These are phyloP conservation scores for Setomelanomma holmii DNA, from an alignment of 2,329 filamentous ascomycete species.

Conservation along the genomic window DNA sequence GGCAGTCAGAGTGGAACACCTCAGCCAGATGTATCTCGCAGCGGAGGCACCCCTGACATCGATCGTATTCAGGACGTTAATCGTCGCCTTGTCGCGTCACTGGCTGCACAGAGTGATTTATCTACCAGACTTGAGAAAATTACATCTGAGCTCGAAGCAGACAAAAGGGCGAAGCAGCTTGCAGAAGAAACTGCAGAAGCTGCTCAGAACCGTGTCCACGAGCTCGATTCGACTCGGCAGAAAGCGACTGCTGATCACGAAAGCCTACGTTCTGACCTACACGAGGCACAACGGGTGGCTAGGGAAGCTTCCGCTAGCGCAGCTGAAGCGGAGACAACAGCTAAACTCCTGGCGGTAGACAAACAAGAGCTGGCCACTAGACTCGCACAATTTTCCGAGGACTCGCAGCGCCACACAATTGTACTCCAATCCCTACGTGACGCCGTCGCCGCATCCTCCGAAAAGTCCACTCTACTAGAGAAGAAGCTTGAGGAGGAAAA, in stretches of 20 bases:
- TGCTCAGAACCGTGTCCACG: slow-evolving; percentile 80
- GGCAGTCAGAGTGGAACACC: slow-evolving; percentile 69
- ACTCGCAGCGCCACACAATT: slow-evolving; percentile 71
- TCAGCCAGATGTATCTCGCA: slow-evolving; percentile 62
- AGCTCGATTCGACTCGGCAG: slow-evolving; percentile 84
- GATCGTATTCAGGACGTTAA: slow-evolving; percentile 78
- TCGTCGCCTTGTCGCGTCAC: slow-evolving; percentile 79
- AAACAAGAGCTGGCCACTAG: slow-evolving; percentile 77
- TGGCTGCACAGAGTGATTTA: slow-evolving; percentile 82
- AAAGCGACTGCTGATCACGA: slow-evolving; percentile 85
- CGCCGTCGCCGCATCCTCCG: slow-evolving; percentile 79
- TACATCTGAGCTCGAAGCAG: slow-evolving; percentile 75
- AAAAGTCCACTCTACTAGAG: slow-evolving; percentile 79
- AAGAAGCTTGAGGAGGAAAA: slow-evolving; percentile 85
- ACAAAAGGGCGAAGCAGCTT: slow-evolving; percentile 79
- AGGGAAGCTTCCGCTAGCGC: slow-evolving; percentile 82
- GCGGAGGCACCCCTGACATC: slow-evolving; percentile 65
- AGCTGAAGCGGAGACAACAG: slow-evolving; percentile 76
- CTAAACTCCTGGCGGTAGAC: slow-evolving; percentile 82
- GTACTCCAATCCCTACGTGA: slow-evolving; percentile 78
- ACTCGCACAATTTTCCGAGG: slow-evolving; percentile 71
- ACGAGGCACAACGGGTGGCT: slow-evolving; percentile 77
- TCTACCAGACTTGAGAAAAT: slow-evolving; percentile 75
- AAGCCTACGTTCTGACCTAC: slow-evolving; percentile 82
- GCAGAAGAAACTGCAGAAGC: slow-evolving; percentile 88